Evolutionary conservation across 371 early-diverging fungal species (phyloP).

Genomic region (Neoconidiobolus thromboides): DNA sequence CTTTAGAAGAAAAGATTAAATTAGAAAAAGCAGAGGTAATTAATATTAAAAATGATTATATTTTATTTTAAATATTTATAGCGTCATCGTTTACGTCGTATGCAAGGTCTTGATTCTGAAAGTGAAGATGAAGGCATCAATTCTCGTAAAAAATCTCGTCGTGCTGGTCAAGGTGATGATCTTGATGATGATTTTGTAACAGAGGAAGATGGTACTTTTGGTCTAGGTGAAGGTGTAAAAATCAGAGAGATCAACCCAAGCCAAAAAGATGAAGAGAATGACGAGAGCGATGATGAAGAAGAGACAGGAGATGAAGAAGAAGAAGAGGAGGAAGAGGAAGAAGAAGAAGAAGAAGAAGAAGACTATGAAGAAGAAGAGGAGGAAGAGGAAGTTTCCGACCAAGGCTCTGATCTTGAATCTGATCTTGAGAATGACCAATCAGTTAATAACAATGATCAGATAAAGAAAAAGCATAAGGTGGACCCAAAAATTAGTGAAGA

Average conservation of each 20-base stretch:
- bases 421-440: slow-evolving; percentile 10
- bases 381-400: slow-evolving; percentile 8
- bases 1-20: slow-evolving; percentile 57
- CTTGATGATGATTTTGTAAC: slow-evolving; percentile 54
- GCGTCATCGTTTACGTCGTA: slow-evolving; percentile 59
- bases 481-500: neutral
- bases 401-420: slow-evolving; percentile 8
- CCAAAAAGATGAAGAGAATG: slow-evolving; percentile 15
- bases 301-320: slow-evolving; percentile 20
- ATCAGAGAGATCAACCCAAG: slow-evolving; percentile 13
- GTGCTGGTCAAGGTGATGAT: slow-evolving; percentile 51
- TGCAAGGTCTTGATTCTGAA: slow-evolving; percentile 60
- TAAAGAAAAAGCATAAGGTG: slow-evolving; percentile 9
- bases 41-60: neutral
- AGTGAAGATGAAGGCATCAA: slow-evolving; percentile 35
- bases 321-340: slow-evolving; percentile 25
- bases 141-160: slow-evolving; percentile 14
- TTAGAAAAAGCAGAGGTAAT: slow-evolving; percentile 65
- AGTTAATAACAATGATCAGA: slow-evolving; percentile 4
- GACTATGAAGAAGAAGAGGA: slow-evolving; percentile 18
- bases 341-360: slow-evolving; percentile 19
- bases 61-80: neutral
- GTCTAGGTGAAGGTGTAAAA: slow-evolving; percentile 17
- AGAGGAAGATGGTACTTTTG: slow-evolving; percentile 18
- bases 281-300: slow-evolving; percentile 16